Base-by-base conservation (phyloP, 495 filamentous ascomycete genomes). In the Lepidopterella palustris region DNA sequence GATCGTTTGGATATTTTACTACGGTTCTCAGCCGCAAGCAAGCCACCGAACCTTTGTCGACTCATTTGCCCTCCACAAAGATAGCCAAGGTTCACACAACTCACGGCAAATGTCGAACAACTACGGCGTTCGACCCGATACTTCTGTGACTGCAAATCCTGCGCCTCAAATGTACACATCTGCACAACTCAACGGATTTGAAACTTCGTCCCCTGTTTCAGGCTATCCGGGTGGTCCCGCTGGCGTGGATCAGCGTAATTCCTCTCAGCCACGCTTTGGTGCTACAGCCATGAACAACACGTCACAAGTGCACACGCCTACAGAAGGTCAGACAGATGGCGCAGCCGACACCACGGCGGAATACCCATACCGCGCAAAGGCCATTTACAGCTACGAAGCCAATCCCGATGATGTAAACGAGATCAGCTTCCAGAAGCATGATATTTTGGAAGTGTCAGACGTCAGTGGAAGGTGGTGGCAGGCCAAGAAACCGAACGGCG, bases 1-100 rank as follows among this genome's bases (percentile, higher is more conserved):
- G 92, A 88, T 97, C 67, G 82, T 97, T 49, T 99, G 93, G 93
- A 96, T 97, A 60, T 95, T 96, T 76, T 96, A 97, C 76, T 99
- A 95, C 68, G 93, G 93, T 57, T 96, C 93, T 6, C 85, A 88
- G 1, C 91, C 95, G 5, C 85, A 89, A 53, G 89, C 92, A n/a
- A 79, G 84, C 55, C 88, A 91, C 62, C 89, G 92, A 57, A 86
- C 88, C 39, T 95, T 92, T 70, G 87, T 97, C 61, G 95, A 99
- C 74, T 96, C 92, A 2, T 97, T 96, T 66, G 92, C 95, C 32
- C 79, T 97, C 4, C 82, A 95, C 77, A 97, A 96, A 76, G 78
- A 82, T 27, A 77, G 79, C 39, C 72, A 71, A 13, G 81, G 81
- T n/a, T 77, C 80, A 5, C 66, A 70, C 25, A 76, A 69, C 55